A percentile compares a stretch with the other conserved stretches of the same genome.
These are phyloP conservation scores for Nidularia pulvinata DNA, from an alignment of 768 basidiomycete species.

Conservation along the genomic window DNA sequence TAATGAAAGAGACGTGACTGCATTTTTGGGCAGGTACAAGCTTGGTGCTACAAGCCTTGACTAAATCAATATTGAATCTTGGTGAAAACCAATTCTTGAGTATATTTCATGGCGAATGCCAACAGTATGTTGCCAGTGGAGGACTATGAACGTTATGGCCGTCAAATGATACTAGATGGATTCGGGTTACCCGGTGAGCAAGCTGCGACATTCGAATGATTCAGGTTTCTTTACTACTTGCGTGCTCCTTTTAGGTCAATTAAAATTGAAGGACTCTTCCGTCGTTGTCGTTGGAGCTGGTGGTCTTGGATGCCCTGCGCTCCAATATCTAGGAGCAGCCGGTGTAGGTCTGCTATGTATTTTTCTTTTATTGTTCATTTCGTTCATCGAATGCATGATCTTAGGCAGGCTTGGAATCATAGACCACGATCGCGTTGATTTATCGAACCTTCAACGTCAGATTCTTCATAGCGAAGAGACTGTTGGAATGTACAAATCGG, in stretches of 20 bases:
- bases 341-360: slow-evolving; percentile 70
- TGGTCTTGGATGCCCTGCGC: slow-evolving; percentile 92
- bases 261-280: slow-evolving; percentile 73
- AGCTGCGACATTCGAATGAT: not conserved
- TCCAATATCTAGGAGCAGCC: slow-evolving; percentile 92
- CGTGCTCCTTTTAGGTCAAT: slow-evolving; percentile 58
- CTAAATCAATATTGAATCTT: too few species aligned
- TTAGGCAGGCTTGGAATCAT: slow-evolving; percentile 83
- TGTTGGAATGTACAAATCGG: slow-evolving; percentile 78
- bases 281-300: slow-evolving; percentile 94
- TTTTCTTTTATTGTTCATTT: not conserved
- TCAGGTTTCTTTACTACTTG: slow-evolving; percentile 3
- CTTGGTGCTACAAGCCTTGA: too few species aligned
- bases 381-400: slow-evolving; percentile 4
- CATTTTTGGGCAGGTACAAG: too few species aligned
- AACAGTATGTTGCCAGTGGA: slow-evolving; percentile 34
- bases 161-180: slow-evolving; percentile 94
- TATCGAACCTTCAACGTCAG: slow-evolving; percentile 92
- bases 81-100: not conserved
- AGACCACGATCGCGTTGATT: slow-evolving; percentile 86
- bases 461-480: slow-evolving; percentile 81
- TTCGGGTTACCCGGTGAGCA: slow-evolving; percentile 80
- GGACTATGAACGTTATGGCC: slow-evolving; percentile 90
- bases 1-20: too few species aligned
- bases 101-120: not conserved